Conservation (phyloP, 2,329 filamentous ascomycete species). For the Hypoxylon sp. region DNA sequence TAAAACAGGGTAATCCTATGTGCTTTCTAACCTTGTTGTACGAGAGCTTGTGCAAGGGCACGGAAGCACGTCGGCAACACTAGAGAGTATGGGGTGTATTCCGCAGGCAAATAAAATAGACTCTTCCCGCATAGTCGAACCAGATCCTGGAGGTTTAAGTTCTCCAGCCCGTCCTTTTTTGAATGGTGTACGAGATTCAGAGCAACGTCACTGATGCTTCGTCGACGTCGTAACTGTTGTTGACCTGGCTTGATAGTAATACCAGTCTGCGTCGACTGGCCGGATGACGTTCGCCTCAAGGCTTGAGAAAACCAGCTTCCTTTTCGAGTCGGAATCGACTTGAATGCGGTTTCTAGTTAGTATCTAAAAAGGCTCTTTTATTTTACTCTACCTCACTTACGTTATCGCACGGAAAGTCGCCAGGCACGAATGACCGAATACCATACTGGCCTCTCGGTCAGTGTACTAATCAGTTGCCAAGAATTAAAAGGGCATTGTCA, state of each 20-base stretch:
- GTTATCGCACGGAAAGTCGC: constrained; percentile 44
- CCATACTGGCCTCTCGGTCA: constrained; percentile 63
- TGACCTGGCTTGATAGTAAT: constrained; percentile 45
- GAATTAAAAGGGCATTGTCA: constrained; percentile 46
- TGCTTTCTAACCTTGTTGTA: constrained; percentile 67
- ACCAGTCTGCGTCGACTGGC: constrained; percentile 45
- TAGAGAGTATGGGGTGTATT: constrained; percentile 69
- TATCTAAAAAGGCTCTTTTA: background rate
- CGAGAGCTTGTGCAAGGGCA: constrained; percentile 73
- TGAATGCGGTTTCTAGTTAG: constrained; percentile 15
- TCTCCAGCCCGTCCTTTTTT: constrained; percentile 61
- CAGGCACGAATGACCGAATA: constrained; percentile 55
- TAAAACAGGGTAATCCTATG: background rate
- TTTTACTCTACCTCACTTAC: constrained; percentile 38
- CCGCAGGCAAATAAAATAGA: constrained; percentile 69
- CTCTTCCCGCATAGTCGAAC: constrained; percentile 73
- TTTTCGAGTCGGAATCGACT: constrained; percentile 45
- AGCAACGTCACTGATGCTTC: constrained; percentile 69
- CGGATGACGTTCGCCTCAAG: constrained; percentile 53
- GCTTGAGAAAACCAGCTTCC: constrained; percentile 57
- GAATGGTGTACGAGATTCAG: constrained; percentile 58
- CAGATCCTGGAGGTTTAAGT: constrained; percentile 68
- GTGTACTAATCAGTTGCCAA: background rate
- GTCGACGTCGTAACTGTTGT: constrained; percentile 56
- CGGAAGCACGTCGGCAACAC: constrained; percentile 74